Conservation (phyloP, 1,139 yeast genomes). For the Suhomyces maxii region DNA sequence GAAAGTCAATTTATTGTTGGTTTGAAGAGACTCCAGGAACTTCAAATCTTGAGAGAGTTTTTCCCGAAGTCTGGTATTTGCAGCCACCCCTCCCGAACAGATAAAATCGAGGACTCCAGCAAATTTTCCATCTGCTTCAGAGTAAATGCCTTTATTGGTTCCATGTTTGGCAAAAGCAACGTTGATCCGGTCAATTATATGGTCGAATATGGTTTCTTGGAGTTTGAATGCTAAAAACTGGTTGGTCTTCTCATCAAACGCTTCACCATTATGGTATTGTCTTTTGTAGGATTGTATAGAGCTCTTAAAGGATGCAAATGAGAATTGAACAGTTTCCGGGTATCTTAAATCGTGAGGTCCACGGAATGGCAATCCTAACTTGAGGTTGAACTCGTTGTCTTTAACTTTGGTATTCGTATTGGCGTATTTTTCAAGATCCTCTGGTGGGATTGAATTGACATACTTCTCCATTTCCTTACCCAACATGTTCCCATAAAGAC, state of each 20-base stretch:
- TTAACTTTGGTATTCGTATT: constrained; percentile 22
- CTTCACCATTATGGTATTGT: constrained; percentile 7
- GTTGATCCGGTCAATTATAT: constrained; percentile 63
- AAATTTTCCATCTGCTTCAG: constrained; percentile 35
- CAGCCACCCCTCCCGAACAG: constrained; percentile 93
- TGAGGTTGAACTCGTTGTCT: constrained; percentile 22
- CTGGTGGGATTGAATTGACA: constrained; percentile 35
- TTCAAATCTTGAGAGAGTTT: constrained; percentile 43
- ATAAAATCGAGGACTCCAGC: constrained; percentile 57
- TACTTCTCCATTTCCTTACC: constrained; percentile 78
- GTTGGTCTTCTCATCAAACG: constrained; percentile 23
- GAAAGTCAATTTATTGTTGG: constrained; percentile 23
- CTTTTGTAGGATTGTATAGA: constrained; percentile 42
- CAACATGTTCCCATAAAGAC: constrained; percentile 76
- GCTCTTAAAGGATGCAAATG: constrained; percentile 79
- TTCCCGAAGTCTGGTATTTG: constrained; percentile 60
- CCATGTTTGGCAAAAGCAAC: constrained; percentile 49
- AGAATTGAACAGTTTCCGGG: constrained; percentile 50
- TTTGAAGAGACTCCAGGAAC: constrained; percentile 5
- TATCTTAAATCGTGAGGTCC: constrained; percentile 30
- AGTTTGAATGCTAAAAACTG: constrained; percentile 57
- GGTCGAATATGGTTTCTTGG: constrained; percentile 70
- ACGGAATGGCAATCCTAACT: constrained; percentile 33
- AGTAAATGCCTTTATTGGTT: constrained; percentile 6
- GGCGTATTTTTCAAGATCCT: constrained; percentile 21